Evolutionary conservation across 768 basidiomycete genomes (phyloP), one percentile per base, ranked within the genome.

Genomic region (Lepiota brunneoincarnata): DNA sequence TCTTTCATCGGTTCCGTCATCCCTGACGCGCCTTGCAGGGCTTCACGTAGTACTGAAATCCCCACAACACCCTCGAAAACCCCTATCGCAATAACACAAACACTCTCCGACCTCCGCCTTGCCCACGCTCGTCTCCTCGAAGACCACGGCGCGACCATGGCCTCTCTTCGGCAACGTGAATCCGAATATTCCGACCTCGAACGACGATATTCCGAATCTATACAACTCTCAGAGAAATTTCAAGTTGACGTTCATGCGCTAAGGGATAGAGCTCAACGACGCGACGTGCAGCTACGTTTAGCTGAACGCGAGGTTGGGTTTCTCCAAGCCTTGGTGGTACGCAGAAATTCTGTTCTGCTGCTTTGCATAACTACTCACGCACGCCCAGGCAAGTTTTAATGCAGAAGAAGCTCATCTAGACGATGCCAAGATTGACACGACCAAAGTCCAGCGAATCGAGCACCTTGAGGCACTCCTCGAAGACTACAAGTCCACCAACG

Each of bases 231-330:
- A 1, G 63, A 63, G 7, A 54, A 59, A 2, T 56, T 80, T 11
- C 71, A 77, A 52, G 65, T 61, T 3, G 67, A 79, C 3, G 61
- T 74, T 9, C 31, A 10, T 31, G 11, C 4, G 2, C 2, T 31
- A 10, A 9, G 11, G 31, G 7, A 69, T 69, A 11, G 51, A 64
- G 1, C 60, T 78, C 9, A 75, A 76, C 55, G 80, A 76, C 45
- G 63, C 68, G 71, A 76, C 41, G 66, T 65, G 5, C 58, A 66
- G 23, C 60, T 63, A 1, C 57, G 62, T 15, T 61, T 75, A 15
- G 69, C 69, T 0, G 85, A 88, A 59, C 65, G 82, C 26, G 87
- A 91, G 59, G 76, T 81, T n/a, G 73, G 76, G n/a, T 87, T 86
- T 63, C 63, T 87, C 51, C 75, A 83, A 56, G 84, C 83, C 0